Evolutionary conservation across 495 filamentous ascomycete species (phyloP), one percentile per base, ranked within the genome.

Genomic region (Aspergillus bridgeri): DNA sequence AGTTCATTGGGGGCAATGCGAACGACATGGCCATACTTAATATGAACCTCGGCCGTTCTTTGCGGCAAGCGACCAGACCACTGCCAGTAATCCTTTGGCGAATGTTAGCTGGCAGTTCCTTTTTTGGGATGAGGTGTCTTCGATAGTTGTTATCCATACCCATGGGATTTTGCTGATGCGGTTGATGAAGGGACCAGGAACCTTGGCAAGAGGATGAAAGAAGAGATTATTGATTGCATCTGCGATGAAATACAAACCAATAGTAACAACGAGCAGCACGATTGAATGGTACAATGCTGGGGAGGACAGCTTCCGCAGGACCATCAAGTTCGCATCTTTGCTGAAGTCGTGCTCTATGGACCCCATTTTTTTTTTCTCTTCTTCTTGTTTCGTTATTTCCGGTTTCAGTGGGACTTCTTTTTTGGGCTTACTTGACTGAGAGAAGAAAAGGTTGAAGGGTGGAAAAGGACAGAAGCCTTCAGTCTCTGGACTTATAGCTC

Each of bases 21-120:
- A 19, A 52, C 23, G 29, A 52, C 18, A 15, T 52, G 9, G 22
- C 49, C 27, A 18, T 52, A 52, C 27, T 52, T 52, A 19, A 20
- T 8, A 19, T 52, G 49, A 15, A 52, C 23, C 29, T 52, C 18
- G 49, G 49, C 49, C n/a, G 49, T 52, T 19, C 18, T 33, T 20
- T 52, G 49, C 7, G 49, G 49, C 8, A 52, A 18, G 23, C 49
- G 49, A 38, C 49, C 49, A 17, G 49, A n/a, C 49, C 49, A 52
- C 38, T 52, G 49, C 49, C 49, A 52, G 27, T 52, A 52, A 20
- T 52, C 49, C 49, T 52, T 27, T 27, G 25, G 46, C 20, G 46
- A 18, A 48, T 48, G 46, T 48, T 48, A 48, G 46, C 23, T 48
- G 23, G 18, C 20, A 23, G 46, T 48, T 48, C 19, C 19, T 48